Evolutionary conservation across 192 early-diverging fungal species (phyloP), one percentile per base, ranked within the genome.

Genomic region (Thamnidium elegans): DNA sequence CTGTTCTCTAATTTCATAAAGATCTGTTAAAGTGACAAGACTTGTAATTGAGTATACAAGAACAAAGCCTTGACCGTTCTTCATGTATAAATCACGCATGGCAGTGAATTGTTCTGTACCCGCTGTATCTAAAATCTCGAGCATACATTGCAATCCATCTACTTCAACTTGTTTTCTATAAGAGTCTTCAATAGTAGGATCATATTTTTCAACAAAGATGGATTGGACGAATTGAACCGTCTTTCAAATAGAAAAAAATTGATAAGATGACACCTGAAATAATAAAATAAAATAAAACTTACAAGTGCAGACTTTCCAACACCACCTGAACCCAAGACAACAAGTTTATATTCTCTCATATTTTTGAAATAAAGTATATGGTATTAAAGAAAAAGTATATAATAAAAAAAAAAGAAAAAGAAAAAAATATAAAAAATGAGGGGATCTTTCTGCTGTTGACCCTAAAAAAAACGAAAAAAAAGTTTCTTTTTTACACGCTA

Each of bases 341-440:
- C 95, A 47, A 97, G 81, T 76, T 95, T 94, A 81, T 97, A 97
- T 79, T 97, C 95, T 63, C 91, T 89, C 87, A 92, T 93, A 60
- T 11, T 45, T 26, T 21, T 1, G 26, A 46, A 30, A 20, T 42
- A 43, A 13, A 59, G 7, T 45, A 21, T 5, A 59, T 26, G 10
- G 13, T 26, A 43, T 46, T 19, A 23, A 59, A 46, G 10, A 26
- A 8, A 34, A 19, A 31, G 14, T 9, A 13, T 48, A 15, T 48
- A n/a, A 15, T 15, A 17, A 20, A 43, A 14, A 54, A 56, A 58
- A 43, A 21, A 58, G 39, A 58, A 58, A 11, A 21, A 58, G 8
- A 43, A 43, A 21, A 58, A 43, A n/a, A n/a, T n/a, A n/a, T n/a
- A n/a, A 26, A 26, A 26, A 14, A 53, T 3, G 4, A 15, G 19